A percentile compares a stretch with the other conserved stretches of the same genome.
These are phyloP conservation scores for Schizothecium vesticola DNA, from an alignment of 495 filamentous ascomycete genomes.

Conservation along the genomic window DNA sequence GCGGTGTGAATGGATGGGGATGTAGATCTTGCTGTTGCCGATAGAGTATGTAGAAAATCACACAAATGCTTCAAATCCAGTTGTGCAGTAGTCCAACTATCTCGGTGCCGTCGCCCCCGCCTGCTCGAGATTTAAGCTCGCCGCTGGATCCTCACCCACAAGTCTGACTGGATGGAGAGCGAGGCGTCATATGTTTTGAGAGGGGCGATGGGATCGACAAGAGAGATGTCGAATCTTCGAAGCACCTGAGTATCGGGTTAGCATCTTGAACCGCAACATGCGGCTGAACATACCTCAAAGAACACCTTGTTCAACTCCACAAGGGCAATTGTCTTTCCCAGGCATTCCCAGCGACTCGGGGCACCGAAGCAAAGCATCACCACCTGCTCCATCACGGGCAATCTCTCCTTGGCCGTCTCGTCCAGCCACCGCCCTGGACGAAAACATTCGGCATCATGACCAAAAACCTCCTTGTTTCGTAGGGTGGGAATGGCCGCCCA, in stretches of 20 bases:
- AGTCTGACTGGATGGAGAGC: background rate
- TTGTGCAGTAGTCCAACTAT: too few species aligned
- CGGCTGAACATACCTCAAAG: constrained; percentile 41
- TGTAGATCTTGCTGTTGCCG: too few species aligned
- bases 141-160: background rate
- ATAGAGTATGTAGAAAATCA: background rate
- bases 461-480: constrained; percentile 29
- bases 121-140: background rate
- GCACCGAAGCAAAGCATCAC: constrained; percentile 24
- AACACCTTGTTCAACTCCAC: constrained; percentile 48
- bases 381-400: constrained; percentile 30
- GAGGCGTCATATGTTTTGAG: background rate
- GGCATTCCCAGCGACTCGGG: constrained; percentile 30
- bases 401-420: constrained; percentile 18
- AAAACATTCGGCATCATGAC: constrained; percentile 39
- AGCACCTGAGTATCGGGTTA: constrained; percentile 9
- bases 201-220: constrained; percentile 33
- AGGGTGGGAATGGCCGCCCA: constrained; percentile 37
- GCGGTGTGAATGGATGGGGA: background rate
- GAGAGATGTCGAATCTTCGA: constrained; percentile 40
- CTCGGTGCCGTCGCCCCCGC: too few species aligned
- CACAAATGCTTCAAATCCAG: too few species aligned
- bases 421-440: constrained; percentile 51
- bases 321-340: constrained; percentile 34
- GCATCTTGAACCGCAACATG: background rate